Conservation (phyloP, 345 rosid species). For the Mangifera indica region DNA sequence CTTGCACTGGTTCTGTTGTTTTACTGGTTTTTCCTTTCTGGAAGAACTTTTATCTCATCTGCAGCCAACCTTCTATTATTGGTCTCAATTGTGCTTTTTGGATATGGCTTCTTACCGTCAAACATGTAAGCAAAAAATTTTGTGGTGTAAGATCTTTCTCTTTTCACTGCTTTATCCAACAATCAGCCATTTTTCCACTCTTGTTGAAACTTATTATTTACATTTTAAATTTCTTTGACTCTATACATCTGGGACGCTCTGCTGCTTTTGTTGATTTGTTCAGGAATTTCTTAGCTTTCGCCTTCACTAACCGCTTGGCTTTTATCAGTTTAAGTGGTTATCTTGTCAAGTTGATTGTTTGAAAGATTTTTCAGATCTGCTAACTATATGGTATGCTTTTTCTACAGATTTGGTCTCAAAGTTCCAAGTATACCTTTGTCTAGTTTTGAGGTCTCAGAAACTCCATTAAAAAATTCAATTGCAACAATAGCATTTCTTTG, state of each 20-base stretch:
- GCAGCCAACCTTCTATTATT: slow-evolving; percentile 63
- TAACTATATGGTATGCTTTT: slow-evolving; percentile 22
- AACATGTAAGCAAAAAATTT: slow-evolving; percentile 53
- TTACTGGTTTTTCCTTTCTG: slow-evolving; percentile 78
- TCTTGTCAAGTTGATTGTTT: slow-evolving; percentile 2
- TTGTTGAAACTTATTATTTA: not conserved
- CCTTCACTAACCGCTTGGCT: not conserved
- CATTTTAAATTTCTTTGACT: not conserved
- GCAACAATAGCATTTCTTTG: slow-evolving; percentile 42
- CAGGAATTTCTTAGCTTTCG: not conserved
- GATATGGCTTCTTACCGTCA: slow-evolving; percentile 51
- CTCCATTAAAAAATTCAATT: slow-evolving; percentile 44
- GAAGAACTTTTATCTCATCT: slow-evolving; percentile 69
- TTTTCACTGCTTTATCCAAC: not conserved
- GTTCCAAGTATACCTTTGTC: slow-evolving; percentile 44
- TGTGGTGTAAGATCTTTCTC: slow-evolving; percentile 4
- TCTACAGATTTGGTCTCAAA: slow-evolving; percentile 54
- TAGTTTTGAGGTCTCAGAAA: slow-evolving; percentile 56
- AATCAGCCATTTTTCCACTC: not conserved
- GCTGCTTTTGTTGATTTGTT: not conserved
- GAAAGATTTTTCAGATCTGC: not conserved
- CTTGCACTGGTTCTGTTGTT: slow-evolving; percentile 48
- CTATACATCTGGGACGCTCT: not conserved
- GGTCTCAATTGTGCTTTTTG: slow-evolving; percentile 45
- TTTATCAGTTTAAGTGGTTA: not conserved